Evolutionary conservation across 1,284 basidiomycete genomes (phyloP).

Genomic region (Wolfiporia cocos): DNA sequence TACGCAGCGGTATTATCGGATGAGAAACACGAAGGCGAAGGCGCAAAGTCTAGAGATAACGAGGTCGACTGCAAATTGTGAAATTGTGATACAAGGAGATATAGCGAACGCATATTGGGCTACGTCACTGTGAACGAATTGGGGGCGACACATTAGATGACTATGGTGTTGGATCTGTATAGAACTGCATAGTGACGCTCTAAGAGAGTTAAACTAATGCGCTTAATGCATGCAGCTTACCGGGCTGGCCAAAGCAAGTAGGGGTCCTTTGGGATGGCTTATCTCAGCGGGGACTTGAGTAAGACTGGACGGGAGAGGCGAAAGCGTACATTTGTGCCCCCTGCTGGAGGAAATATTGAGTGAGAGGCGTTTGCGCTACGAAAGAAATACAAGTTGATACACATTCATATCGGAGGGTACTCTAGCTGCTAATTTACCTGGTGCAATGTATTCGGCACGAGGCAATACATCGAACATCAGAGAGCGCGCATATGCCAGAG

Average conservation of each 20-base stretch:
- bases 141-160: no score
- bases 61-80: no score
- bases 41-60: no score
- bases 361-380: constrained; percentile 50
- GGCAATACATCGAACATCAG: constrained; percentile 73
- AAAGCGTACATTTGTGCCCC: constrained; percentile 70
- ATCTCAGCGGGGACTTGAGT: neutral
- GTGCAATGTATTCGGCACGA: constrained; percentile 69
- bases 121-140: no score
- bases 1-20: no score
- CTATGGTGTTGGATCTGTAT: no score
- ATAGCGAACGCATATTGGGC: no score
- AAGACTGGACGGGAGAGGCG: constrained; percentile 24
- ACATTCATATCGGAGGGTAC: neutral
- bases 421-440: constrained; percentile 56
- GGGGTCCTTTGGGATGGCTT: neutral
- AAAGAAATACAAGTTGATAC: constrained; percentile 4
- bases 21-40: no score
- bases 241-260: neutral
- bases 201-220: no score
- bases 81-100: no score
- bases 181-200: no score
- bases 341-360: constrained; percentile 71
- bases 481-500: constrained; percentile 66
- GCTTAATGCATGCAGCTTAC: no score